A percentile compares a stretch with the other conserved stretches of the same genome.
Conservation (phyloP, 495 filamentous ascomycete species). For the Ascobolus immersus region DNA sequence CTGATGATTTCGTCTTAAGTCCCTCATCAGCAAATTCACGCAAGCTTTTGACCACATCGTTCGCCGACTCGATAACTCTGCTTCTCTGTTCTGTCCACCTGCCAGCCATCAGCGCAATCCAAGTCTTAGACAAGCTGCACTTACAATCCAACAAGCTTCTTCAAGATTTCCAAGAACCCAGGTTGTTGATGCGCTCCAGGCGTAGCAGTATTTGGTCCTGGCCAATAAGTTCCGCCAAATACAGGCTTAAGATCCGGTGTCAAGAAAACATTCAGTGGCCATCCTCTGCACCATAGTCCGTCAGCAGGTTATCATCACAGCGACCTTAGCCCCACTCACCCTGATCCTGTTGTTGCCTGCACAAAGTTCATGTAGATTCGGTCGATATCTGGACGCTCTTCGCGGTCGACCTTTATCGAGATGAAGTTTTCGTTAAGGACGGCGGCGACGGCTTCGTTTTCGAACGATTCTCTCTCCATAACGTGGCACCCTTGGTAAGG, state of each 20-base stretch:
- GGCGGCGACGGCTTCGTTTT: conserved; percentile 49
- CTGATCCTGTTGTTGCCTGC: conserved; percentile 72
- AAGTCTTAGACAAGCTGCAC: not conserved
- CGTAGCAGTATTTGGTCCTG: conserved; percentile 39
- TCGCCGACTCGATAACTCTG: conserved; percentile 53
- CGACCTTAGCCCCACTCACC: conserved; percentile 14
- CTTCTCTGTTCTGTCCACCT: conserved; percentile 60
- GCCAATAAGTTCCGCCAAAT: conserved; percentile 94
- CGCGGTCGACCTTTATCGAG: conserved; percentile 71
- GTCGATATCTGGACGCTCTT: conserved; percentile 87
- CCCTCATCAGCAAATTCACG: conserved; percentile 41
- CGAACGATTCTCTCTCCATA: conserved; percentile 85
- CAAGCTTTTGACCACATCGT: conserved; percentile 54
- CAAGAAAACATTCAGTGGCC: conserved; percentile 90
- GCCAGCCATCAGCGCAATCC: not conserved
- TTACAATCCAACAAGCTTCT: conserved; percentile 44
- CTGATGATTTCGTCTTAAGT: conserved; percentile 18
- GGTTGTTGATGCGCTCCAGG: conserved; percentile 27
- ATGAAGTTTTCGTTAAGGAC: conserved; percentile 74
- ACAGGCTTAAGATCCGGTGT: conserved; percentile 82
- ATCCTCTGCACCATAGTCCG: conserved; percentile 26
- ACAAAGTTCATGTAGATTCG: conserved; percentile 95
- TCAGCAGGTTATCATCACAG: not conserved
- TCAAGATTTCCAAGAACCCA: conserved; percentile 54
- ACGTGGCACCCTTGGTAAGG: conserved; percentile 6